Base-by-base conservation (phyloP, 164 flowering plant species). In the Aristolochia californica region DNA sequence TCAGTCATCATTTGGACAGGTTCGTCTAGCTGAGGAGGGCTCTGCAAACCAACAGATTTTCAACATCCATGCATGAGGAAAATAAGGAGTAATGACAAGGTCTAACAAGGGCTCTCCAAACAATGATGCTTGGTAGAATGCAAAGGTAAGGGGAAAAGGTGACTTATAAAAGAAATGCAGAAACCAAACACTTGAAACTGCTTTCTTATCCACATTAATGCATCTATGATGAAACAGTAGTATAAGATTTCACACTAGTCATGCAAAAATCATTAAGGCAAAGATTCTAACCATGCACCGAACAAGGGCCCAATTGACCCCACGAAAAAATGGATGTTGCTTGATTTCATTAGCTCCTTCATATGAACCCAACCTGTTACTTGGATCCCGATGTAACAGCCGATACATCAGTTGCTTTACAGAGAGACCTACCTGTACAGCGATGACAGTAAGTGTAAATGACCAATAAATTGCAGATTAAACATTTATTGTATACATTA, bases 301-400 rank as follows among this genome's bases (percentile, higher is more conserved):
- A 40, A 94, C 78, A 4, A 94, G 81, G 34, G 99, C 91, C 99
- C 99, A 94, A 59, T 87, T 94, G 63, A 86, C 62, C 48, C 95
- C 96, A 18, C 80, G 79, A 70, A 94, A 94, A 69, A 94, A 90
- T 13, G 97, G 87, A 61, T 94, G 99, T 9, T 67, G 67, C 77
- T 88, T 94, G 17, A 94, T 62, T 70, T 94, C 99, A 60, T 80
- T 82, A n/a, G 99, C 96, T 51, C 99, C 99, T 81, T 84, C 91
- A 18, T 51, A 75, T 1, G 93, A 75, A 17, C 93, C 91, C 77
- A 94, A 70, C 68, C 99, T 79, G 65, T 74, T 80, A 58, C 72
- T 77, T 20, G 95, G 95, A 70, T 87, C 96, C 58, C 84, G 79
- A 45, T 85, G 87, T 68, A 94, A 65, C 75, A 94, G 65, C 45